Conservation (phyloP, 1,284 basidiomycete genomes). For the Microbotryum scabiosae region DNA sequence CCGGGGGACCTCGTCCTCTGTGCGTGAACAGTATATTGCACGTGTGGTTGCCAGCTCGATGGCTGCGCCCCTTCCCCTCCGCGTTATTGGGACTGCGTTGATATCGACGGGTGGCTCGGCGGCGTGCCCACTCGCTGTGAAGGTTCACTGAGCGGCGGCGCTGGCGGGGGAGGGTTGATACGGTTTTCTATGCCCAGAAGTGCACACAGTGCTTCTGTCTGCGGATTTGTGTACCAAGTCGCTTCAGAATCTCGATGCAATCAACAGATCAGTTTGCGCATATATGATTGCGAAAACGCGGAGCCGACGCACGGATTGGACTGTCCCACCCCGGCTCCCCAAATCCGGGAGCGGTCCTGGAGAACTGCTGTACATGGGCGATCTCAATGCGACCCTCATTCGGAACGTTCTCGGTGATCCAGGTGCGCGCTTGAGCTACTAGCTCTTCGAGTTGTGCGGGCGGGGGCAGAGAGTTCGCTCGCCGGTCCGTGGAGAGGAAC, state of each 20-base stretch:
- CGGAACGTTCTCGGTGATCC: conserved; percentile 55
- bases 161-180: conserved; percentile 49
- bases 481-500: conserved; percentile 47
- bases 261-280: conserved; percentile 29
- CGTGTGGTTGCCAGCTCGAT: too few species aligned
- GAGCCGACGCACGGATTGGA: background rate
- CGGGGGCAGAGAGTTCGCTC: conserved; percentile 53
- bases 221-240: conserved; percentile 76
- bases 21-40: too few species aligned
- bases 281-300: too few species aligned
- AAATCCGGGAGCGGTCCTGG: conserved; percentile 59
- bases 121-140: too few species aligned
- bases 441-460: conserved; percentile 47
- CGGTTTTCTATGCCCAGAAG: conserved; percentile 73
- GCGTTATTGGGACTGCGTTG: too few species aligned
- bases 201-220: conserved; percentile 75
- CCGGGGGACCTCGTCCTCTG: too few species aligned
- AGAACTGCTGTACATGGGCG: conserved; percentile 60
- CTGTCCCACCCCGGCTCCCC: conserved; percentile 37
- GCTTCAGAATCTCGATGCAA: conserved; percentile 46
- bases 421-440: conserved; percentile 56
- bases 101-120: too few species aligned
- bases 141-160: too few species aligned
- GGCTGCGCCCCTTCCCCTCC: too few species aligned
- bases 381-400: conserved; percentile 44